phyloP scores from a whole-genome alignment of 2,329 filamentous ascomycete species.

The Neopestalotiopsis clavispora region DNA sequence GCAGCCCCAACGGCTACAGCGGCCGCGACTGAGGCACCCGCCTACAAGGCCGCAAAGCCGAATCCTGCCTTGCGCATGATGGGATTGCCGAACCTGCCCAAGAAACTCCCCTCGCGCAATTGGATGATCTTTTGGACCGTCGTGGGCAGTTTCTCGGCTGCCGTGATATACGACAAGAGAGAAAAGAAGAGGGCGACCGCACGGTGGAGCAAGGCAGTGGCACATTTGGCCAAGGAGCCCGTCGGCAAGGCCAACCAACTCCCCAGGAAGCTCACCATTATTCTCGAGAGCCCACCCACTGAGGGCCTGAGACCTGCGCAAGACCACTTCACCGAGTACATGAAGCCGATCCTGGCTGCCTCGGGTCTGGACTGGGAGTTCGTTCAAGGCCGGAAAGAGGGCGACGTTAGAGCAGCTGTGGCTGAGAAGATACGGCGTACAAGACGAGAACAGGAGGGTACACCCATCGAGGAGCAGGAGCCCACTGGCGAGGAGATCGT shows the following conservation, averaged over 20 bases:
- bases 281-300: slow-evolving; percentile 82
- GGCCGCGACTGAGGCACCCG: slow-evolving; percentile 20
- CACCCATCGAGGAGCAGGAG: slow-evolving; percentile 48
- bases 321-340: slow-evolving; percentile 94
- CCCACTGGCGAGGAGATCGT: slow-evolving; percentile 65
- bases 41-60: slow-evolving; percentile 51
- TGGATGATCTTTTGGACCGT: slow-evolving; percentile 95
- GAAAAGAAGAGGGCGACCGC: slow-evolving; percentile 85
- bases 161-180: slow-evolving; percentile 89
- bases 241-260: slow-evolving; percentile 71
- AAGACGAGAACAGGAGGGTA: slow-evolving; percentile 58
- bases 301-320: slow-evolving; percentile 85
- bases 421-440: slow-evolving; percentile 84
- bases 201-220: slow-evolving; percentile 85
- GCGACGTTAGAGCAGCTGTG: slow-evolving; percentile 86
- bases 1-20: slow-evolving; percentile 10
- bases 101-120: slow-evolving; percentile 89
- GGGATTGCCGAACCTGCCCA: slow-evolving; percentile 82
- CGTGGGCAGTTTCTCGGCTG: slow-evolving; percentile 76
- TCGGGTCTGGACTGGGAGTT: slow-evolving; percentile 96
- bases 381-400: slow-evolving; percentile 87
- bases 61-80: slow-evolving; percentile 81
- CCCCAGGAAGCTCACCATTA: slow-evolving; percentile 84
- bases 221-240: slow-evolving; percentile 80
- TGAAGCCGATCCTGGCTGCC: slow-evolving; percentile 89